Base-by-base conservation (phyloP, 306 rosid genomes). In the Rosa persica region DNA sequence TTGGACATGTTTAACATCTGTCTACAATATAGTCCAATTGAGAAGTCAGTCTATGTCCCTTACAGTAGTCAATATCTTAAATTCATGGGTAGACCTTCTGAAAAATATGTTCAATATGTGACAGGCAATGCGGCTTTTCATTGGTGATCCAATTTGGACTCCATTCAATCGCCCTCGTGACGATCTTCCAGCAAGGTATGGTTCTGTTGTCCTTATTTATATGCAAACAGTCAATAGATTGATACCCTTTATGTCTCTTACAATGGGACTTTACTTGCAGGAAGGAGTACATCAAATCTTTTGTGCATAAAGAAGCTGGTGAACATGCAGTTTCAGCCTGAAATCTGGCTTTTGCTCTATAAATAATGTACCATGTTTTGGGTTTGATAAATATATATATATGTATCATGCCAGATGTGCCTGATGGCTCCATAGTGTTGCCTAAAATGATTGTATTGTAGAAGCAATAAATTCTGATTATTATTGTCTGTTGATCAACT, bases 121-220 rank as follows among this genome's bases (percentile, higher is more conserved):
- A 87, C 88, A 96, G 99, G 99, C 98, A 30, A 81, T 96, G 86
- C 94, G 99, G 47, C 92, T 96, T 48, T 96, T 96, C 70, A 85
- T 96, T 79, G 99, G 99, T 19, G 98, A 96, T 70, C 99, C 99
- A 76, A 54, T 96, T 79, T 96, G 99, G 99, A 96, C 99, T 77
- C 99, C 98, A 49, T 87, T 75, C 85, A 96, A 96, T 84, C 98
- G 98, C 71, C 99, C 99, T 65, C 93, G 93, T 47, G 98, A 96
- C 64, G 90, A 96, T 85, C 97, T 96, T 71, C 94, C 99, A 7
- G 99, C 98, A 73, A 93, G 99, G 99, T 93, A 77, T 76, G 80
- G 67, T 78, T 83, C 65, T 60, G 16, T 49, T 78, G 7, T 27
- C 27, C 27, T 3, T 30, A 12, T 36, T 36, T 38, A 20, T 12